Conservation (phyloP, 495 filamentous ascomycete genomes). For the Bacidia gigantensis region DNA sequence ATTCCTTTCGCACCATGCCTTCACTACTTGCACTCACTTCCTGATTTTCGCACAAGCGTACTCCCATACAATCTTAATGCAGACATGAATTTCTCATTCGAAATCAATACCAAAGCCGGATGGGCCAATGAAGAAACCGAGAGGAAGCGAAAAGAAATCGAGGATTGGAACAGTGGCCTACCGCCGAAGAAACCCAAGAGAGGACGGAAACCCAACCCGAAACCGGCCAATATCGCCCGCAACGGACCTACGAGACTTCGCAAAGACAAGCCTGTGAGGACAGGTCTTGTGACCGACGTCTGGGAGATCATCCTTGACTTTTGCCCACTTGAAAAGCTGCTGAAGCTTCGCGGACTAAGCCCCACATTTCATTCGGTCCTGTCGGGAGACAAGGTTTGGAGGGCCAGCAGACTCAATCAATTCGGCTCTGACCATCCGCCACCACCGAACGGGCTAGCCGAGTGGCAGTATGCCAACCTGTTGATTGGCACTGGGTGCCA, state of each 20-base stretch:
- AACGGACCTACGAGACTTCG: conserved; percentile 13
- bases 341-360: conserved; percentile 6
- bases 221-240: background rate
- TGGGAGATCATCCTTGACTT: conserved; percentile 13
- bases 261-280: conserved; percentile 12
- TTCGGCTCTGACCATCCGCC: conserved; percentile 14
- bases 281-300: conserved; percentile 4
- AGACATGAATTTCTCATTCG: background rate
- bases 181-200: background rate
- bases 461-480: conserved; percentile 16
- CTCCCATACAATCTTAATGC: background rate
- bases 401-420: conserved; percentile 2
- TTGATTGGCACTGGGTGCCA: conserved; percentile 16
- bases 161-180: background rate
- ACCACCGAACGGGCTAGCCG: conserved; percentile 12
- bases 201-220: background rate
- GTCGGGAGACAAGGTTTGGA: conserved; percentile 7
- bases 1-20: too few relatives aligned
- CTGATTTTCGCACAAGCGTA: background rate
- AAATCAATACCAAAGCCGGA: background rate
- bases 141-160: background rate
- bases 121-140: background rate
- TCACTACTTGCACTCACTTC: background rate
- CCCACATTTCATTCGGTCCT: conserved; percentile 2
- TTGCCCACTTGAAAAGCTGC: conserved; percentile 8